phyloP scores from a whole-genome alignment of 495 filamentous ascomycete species.

The Podospora conica region DNA sequence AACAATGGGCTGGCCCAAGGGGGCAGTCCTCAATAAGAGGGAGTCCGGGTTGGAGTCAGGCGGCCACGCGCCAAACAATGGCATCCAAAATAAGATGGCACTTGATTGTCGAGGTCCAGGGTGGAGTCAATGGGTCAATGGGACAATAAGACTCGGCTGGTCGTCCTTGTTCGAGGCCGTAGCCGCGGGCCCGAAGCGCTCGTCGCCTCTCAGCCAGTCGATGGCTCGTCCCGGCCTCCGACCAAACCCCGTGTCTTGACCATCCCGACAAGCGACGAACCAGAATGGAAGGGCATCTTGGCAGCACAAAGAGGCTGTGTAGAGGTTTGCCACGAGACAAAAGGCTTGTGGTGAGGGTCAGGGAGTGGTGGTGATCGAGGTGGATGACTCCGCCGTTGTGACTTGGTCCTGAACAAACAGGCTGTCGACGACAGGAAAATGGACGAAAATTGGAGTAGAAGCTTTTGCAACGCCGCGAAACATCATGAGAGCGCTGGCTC shows the following conservation, averaged over 20 bases:
- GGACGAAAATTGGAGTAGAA: not conserved
- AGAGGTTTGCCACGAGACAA: not conserved
- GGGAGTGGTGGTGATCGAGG: not conserved
- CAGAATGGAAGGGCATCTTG: not conserved
- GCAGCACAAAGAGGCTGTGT: not conserved
- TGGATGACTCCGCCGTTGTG: not conserved
- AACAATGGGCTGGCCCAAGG: not conserved
- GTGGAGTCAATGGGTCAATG: not conserved
- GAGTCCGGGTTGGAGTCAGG: not conserved
- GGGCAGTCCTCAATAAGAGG: not conserved
- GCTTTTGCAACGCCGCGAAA: not conserved
- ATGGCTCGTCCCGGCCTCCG: not conserved
- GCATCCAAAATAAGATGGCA: not conserved
- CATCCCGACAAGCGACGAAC: not conserved
- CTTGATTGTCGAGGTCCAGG: not conserved
- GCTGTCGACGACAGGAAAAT: not conserved
- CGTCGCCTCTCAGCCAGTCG: conserved; percentile 10
- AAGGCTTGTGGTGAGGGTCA: not conserved
- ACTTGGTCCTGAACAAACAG: not conserved
- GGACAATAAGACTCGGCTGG: not conserved
- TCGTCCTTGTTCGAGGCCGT: conserved; percentile 3
- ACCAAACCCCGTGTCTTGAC: not conserved
- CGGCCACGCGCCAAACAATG: conserved; percentile 4
- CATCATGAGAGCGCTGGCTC: not conserved
- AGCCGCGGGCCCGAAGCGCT: conserved; percentile 13